Evolutionary conservation across 139 green algal species (phyloP).

Genomic region (Eudorina sp.): DNA sequence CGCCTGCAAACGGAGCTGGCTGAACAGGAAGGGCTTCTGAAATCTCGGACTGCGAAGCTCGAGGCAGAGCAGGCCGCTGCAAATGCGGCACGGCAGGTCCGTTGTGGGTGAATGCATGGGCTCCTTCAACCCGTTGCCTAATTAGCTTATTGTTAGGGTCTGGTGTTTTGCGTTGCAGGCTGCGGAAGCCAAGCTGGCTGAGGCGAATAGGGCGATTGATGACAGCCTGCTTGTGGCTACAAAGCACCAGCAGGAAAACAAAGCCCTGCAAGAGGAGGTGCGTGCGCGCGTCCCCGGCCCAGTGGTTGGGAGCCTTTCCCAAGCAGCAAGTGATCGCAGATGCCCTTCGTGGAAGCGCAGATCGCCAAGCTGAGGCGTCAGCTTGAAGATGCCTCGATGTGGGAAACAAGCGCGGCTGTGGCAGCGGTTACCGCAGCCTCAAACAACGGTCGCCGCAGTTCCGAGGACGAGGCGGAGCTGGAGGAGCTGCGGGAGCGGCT

Average conservation of each 20-base stretch:
- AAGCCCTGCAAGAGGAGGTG: constrained; percentile 48
- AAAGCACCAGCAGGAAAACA: constrained; percentile 57
- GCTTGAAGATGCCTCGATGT: constrained; percentile 8
- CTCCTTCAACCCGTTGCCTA: no score
- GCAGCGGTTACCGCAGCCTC: neutral
- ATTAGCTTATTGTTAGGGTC: neutral
- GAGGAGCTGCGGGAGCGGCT: constrained; percentile 47
- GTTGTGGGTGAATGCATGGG: neutral
- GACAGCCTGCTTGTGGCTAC: constrained; percentile 57
- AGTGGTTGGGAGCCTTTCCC: neutral
- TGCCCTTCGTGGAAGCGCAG: constrained; percentile 5
- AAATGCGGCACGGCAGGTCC: neutral
- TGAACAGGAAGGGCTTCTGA: constrained; percentile 36
- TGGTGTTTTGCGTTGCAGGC: neutral
- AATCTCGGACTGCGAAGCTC: neutral
- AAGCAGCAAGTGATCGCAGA: no score
- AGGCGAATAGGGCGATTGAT: constrained; percentile 55
- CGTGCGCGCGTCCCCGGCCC: neutral
- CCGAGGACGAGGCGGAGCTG: constrained; percentile 18
- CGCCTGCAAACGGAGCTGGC: constrained; percentile 1
- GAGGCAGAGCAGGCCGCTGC: constrained; percentile 36
- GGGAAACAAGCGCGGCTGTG: constrained; percentile 25
- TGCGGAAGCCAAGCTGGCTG: constrained; percentile 41
- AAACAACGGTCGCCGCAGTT: neutral
- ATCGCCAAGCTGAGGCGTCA: constrained; percentile 20